Conservation (phyloP, 106 monocot species). For the Xerophyta viscosa region DNA sequence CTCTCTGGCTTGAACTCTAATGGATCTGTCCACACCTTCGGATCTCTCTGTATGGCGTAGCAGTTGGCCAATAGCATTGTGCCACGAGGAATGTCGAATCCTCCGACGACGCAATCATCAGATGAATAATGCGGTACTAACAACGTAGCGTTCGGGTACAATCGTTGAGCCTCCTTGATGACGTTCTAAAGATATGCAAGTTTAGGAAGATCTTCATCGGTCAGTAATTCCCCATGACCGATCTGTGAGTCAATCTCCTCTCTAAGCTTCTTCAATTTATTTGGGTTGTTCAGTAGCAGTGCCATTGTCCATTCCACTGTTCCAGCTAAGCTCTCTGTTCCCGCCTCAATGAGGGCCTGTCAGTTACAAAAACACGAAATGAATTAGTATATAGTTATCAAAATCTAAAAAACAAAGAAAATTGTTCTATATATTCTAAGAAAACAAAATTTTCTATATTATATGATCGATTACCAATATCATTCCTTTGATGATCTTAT, state of each 20-base stretch:
- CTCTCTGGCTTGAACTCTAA: constrained; percentile 26
- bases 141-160: constrained; percentile 10
- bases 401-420: no score
- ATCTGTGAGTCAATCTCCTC: constrained; percentile 7
- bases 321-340: no score
- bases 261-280: constrained; percentile 2
- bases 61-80: constrained; percentile 19
- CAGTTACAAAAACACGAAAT: no score
- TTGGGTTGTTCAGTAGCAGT: constrained; percentile 19
- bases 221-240: constrained; percentile 4
- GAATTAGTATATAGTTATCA: no score
- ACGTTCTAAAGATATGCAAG: constrained; percentile 14
- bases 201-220: constrained; percentile 13
- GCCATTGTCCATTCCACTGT: constrained; percentile 16
- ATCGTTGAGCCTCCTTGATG: constrained; percentile 17
- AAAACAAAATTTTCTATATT: no score
- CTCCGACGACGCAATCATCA: constrained; percentile 14
- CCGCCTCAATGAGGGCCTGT: no score
- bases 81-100: constrained; percentile 11
- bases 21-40: constrained; percentile 9
- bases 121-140: constrained; percentile 19
- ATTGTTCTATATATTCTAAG: no score
- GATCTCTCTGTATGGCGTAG: constrained; percentile 20
- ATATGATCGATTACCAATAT: not conserved
- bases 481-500: not conserved